Percentiles rank a stretch among this genome's conserved stretches.
These are phyloP conservation scores for Candida morakotiae DNA, from an alignment of 805 yeast species.

Conservation along the genomic window DNA sequence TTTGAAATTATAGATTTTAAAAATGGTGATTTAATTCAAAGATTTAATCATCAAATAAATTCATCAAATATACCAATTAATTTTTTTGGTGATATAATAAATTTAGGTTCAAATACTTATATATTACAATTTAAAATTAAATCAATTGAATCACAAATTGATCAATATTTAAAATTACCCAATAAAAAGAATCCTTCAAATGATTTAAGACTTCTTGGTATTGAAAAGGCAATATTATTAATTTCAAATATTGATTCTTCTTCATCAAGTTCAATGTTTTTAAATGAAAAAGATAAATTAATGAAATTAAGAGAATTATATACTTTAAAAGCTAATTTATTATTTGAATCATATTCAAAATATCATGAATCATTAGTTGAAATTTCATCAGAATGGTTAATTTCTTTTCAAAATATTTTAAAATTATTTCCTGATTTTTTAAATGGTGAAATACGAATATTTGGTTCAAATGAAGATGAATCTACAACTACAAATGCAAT, in stretches of 20 bases:
- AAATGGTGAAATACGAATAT: conserved; percentile 17
- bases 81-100: conserved; percentile 11
- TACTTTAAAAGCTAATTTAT: conserved; percentile 25
- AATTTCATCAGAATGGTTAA: conserved; percentile 39
- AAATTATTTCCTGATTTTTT: conserved; percentile 36
- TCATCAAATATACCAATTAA: conserved; percentile 16
- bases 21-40: conserved; percentile 33
- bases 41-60: conserved; percentile 27
- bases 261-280: conserved; percentile 22
- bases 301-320: conserved; percentile 32
- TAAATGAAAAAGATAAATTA: conserved; percentile 24
- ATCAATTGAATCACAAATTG: conserved; percentile 30
- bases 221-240: conserved; percentile 30
- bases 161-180: conserved; percentile 27
- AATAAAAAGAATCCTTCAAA: conserved; percentile 23
- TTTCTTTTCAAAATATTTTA: conserved; percentile 30
- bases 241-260: conserved; percentile 21
- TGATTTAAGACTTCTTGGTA: conserved; percentile 29
- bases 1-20: conserved; percentile 32
- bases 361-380: conserved; percentile 38
- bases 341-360: conserved; percentile 29
- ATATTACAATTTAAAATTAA: conserved; percentile 26
- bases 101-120: conserved; percentile 25
- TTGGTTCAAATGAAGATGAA: conserved; percentile 1
- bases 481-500: conserved; percentile 8